A percentile compares a stretch with the other conserved stretches of the same genome.
Evolutionary conservation across 495 filamentous ascomycete genomes (phyloP).

Genomic region (Beverwykella pulmonaria): DNA sequence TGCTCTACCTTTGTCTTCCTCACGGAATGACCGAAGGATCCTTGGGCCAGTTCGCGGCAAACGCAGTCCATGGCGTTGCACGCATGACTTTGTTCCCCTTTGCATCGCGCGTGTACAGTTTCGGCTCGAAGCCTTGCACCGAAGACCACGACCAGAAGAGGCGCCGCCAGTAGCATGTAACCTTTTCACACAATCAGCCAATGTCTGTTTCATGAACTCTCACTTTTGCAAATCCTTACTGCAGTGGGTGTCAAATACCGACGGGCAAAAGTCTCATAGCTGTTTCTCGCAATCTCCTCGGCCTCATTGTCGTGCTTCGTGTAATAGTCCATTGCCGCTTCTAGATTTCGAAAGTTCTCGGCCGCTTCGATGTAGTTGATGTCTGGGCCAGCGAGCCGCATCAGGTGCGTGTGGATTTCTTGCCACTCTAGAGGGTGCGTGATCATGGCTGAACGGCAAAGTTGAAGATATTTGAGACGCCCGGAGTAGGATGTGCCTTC

Average conservation of each 20-base stretch:
- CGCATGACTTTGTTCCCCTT: constrained; percentile 20
- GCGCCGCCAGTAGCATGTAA: constrained; percentile 58
- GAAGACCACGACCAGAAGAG: constrained; percentile 53
- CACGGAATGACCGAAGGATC: constrained; percentile 20
- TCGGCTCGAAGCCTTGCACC: constrained; percentile 27
- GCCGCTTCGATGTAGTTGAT: constrained; percentile 58
- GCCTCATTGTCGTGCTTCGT: constrained; percentile 50
- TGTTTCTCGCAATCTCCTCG: constrained; percentile 53
- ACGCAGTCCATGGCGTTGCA: constrained; percentile 28
- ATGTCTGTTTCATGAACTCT: background rate
- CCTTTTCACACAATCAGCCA: constrained; percentile 8
- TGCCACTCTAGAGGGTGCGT: constrained; percentile 54
- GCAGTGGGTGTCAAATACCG: constrained; percentile 56
- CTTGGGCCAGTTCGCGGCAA: constrained; percentile 30
- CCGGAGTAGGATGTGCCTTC: constrained; percentile 65
- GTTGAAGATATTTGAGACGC: constrained; percentile 57
- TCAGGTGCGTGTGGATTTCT: constrained; percentile 56
- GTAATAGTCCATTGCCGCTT: constrained; percentile 50
- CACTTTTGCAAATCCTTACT: constrained; percentile 25
- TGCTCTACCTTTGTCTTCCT: no score
- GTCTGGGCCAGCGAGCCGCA: constrained; percentile 47
- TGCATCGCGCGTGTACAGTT: constrained; percentile 14
- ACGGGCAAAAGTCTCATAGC: constrained; percentile 50
- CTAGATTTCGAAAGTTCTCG: constrained; percentile 57
- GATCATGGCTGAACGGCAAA: constrained; percentile 54